phyloP scores from a whole-genome alignment of 257 asterid species.

The Nicotiana benthamiana region DNA sequence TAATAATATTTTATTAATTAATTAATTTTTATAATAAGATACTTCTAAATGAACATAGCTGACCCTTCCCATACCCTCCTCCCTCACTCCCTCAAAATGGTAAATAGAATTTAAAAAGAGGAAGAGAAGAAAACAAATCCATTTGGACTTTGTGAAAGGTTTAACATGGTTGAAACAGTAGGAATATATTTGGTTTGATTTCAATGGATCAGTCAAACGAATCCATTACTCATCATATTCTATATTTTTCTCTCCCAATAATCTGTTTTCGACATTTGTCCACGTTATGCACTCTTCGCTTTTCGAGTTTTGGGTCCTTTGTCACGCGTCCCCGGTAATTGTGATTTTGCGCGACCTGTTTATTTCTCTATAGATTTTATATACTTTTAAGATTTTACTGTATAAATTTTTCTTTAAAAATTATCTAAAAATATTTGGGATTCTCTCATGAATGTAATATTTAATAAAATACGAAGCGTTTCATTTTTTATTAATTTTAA shows the following conservation, averaged over 20 bases:
- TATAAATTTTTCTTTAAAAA: no score
- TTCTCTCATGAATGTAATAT: no score
- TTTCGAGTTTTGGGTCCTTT: background rate
- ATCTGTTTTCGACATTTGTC: background rate
- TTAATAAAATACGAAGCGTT: no score
- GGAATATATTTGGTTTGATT: background rate
- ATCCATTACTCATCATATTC: background rate
- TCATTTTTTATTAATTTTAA: no score
- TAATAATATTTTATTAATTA: no score
- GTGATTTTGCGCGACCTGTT: no score
- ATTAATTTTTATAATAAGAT: no score
- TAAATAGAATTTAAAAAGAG: background rate
- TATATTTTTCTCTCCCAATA: background rate
- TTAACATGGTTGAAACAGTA: background rate
- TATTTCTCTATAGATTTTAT: no score
- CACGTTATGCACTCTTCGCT: background rate
- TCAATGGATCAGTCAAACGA: background rate
- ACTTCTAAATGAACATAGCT: no score
- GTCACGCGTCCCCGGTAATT: background rate
- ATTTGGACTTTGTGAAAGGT: background rate
- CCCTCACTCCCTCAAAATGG: background rate
- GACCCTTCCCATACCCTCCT: background rate
- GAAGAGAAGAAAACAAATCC: background rate
- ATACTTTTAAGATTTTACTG: no score
- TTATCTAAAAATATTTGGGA: no score